Evolutionary conservation across 1,139 yeast species (phyloP).

Genomic region (Geotrichum aggregatum): DNA sequence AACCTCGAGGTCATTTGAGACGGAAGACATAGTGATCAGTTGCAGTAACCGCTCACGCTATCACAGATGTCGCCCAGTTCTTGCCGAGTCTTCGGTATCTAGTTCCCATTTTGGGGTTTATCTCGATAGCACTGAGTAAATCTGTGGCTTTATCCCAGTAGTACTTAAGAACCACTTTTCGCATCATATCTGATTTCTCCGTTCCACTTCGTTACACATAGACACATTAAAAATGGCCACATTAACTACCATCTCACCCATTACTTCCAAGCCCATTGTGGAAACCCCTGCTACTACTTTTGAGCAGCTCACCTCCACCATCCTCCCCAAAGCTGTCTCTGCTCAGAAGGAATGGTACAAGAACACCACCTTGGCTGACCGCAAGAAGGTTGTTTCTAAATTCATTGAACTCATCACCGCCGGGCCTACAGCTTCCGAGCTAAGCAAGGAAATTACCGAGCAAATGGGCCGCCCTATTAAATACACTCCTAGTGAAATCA

Average conservation of each 20-base stretch:
- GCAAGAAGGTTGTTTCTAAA: constrained; percentile 34
- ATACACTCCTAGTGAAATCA: constrained; percentile 38
- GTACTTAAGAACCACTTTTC: background rate
- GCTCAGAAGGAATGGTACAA: constrained; percentile 36
- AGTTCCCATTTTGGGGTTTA: background rate
- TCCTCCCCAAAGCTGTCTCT: constrained; percentile 31
- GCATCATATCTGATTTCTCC: background rate
- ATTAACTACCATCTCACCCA: constrained; percentile 37
- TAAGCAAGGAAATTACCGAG: constrained; percentile 35
- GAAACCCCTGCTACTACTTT: constrained; percentile 32
- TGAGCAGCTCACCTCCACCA: constrained; percentile 28
- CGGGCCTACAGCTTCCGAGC: constrained; percentile 29
- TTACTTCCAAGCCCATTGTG: constrained; percentile 33
- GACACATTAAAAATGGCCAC: constrained; percentile 1
- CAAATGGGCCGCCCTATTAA: constrained; percentile 41
- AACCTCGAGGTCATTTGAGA: no score
- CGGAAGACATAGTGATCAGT: no score
- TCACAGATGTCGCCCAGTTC: no score
- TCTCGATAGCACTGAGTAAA: background rate
- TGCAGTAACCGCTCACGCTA: no score
- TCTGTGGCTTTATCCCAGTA: background rate
- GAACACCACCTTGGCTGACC: constrained; percentile 29
- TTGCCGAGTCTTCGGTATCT: background rate
- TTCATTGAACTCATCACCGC: constrained; percentile 33
- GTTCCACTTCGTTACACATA: no score